Conservation (phyloP, 208 protist genomes). For the Polymyxa betae region DNA sequence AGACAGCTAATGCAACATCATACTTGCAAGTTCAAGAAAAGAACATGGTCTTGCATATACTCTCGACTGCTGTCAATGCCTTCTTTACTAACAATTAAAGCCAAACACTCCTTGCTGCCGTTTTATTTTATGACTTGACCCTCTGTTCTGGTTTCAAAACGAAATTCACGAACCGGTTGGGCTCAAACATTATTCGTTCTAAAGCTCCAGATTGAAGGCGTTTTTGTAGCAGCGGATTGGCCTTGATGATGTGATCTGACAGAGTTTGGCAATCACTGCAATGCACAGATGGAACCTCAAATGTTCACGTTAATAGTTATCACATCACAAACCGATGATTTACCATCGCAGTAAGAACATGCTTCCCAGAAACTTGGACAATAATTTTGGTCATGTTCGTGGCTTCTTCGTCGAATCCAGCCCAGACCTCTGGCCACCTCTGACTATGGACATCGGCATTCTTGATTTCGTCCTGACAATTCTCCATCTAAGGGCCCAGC, state of each 20-base stretch:
- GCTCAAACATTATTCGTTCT: not conserved
- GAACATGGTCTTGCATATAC: no score
- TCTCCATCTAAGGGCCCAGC: not conserved
- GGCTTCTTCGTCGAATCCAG: not conserved
- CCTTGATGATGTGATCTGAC: not conserved
- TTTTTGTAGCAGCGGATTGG: not conserved
- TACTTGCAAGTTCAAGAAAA: no score
- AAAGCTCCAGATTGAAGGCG: not conserved
- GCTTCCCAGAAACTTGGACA: not conserved
- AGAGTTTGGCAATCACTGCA: not conserved
- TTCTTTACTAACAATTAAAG: no score
- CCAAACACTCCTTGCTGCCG: no score
- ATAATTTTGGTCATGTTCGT: not conserved
- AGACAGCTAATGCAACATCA: no score
- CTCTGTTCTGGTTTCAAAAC: no score
- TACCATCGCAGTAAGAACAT: no score
- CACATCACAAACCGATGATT: no score
- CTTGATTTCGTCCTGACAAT: not conserved
- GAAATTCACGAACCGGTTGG: not conserved
- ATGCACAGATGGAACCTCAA: not conserved
- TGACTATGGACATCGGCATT: not conserved
- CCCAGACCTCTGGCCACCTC: not conserved
- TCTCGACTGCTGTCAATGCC: no score
- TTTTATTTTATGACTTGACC: no score
- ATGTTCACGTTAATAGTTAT: no score